Conservation (phyloP, 73 alveolate genomes). For the Diophrys sp. region DNA sequence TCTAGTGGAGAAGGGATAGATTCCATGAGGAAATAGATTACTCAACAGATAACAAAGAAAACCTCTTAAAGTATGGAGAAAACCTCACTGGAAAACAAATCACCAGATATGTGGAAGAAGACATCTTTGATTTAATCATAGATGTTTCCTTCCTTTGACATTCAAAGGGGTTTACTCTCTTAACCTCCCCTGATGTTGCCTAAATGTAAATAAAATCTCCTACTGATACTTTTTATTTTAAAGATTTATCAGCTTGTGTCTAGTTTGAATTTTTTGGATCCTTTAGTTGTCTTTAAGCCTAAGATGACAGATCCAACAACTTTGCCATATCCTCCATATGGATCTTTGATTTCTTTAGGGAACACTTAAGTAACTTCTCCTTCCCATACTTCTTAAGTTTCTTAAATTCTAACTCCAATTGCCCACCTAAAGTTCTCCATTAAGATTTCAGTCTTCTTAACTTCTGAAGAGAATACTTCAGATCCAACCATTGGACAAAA, state of each 20-base stretch:
- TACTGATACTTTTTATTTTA: constrained; percentile 97
- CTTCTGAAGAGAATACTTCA: constrained; percentile 99
- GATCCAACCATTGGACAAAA: constrained; percentile 99
- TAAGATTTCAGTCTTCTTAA: constrained; percentile 98
- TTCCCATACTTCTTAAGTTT: constrained; percentile 99
- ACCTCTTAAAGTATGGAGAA: no score
- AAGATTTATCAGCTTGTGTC: constrained; percentile 98
- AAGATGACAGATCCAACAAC: constrained; percentile 88
- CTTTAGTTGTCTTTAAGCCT: constrained; percentile 94
- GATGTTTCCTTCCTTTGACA: no score
- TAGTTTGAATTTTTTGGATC: constrained; percentile 95
- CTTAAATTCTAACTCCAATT: constrained; percentile 97
- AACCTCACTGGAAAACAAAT: no score
- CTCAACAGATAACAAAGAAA: no score
- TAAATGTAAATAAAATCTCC: constrained; percentile 99
- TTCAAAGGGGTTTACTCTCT: no score
- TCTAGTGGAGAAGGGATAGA: no score
- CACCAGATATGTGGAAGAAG: no score
- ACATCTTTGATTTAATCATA: no score
- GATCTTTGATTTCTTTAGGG: constrained; percentile 97
- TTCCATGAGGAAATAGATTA: no score
- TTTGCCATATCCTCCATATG: constrained; percentile 96
- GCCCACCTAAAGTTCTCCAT: constrained; percentile 99
- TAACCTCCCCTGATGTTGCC: constrained; percentile 98
- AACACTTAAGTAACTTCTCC: constrained; percentile 99